Evolutionary conservation across 2,329 filamentous ascomycete species (phyloP).

Genomic region (Phoma sp.): DNA sequence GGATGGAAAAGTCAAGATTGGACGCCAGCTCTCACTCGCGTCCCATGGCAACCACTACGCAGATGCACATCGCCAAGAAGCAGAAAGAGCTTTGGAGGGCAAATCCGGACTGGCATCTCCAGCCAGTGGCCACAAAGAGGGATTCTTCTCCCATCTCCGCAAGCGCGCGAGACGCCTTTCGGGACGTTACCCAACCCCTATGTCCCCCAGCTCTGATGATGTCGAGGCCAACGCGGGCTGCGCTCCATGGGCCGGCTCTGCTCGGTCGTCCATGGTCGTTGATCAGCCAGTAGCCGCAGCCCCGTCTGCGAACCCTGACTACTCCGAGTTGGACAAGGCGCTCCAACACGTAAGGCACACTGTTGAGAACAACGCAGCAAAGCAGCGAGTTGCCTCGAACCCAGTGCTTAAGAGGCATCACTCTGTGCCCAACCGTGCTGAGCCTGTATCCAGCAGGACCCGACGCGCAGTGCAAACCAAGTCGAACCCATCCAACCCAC

Average conservation of each 20-base stretch:
- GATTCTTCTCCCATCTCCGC: slow-evolving; percentile 96
- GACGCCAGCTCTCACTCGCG: slow-evolving; percentile 88
- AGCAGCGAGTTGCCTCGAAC: slow-evolving; percentile 51
- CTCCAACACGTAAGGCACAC: slow-evolving; percentile 66
- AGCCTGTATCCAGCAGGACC: slow-evolving; percentile 76
- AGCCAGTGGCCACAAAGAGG: slow-evolving; percentile 82
- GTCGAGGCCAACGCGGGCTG: slow-evolving; percentile 92
- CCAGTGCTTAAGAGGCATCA: slow-evolving; percentile 57
- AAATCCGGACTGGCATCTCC: slow-evolving; percentile 77
- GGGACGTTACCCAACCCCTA: slow-evolving; percentile 82
- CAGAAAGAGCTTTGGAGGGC: slow-evolving; percentile 87
- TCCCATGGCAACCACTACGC: slow-evolving; percentile 93
- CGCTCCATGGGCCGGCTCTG: slow-evolving; percentile 79
- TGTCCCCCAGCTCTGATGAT: slow-evolving; percentile 81
- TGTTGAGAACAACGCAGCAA: slow-evolving; percentile 55
- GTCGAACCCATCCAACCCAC: slow-evolving; percentile 74
- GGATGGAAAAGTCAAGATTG: slow-evolving; percentile 82
- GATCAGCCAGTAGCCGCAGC: slow-evolving; percentile 59
- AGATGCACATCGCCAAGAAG: slow-evolving; percentile 87
- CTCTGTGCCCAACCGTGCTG: slow-evolving; percentile 50
- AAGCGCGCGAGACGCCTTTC: slow-evolving; percentile 93
- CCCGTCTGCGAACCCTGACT: slow-evolving; percentile 56
- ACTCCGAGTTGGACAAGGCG: slow-evolving; percentile 66
- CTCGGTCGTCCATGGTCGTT: slow-evolving; percentile 81
- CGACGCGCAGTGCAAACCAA: slow-evolving; percentile 75